These are phyloP conservation scores for Galerina sulciceps DNA, from an alignment of 768 basidiomycete species.

Conservation along the genomic window DNA sequence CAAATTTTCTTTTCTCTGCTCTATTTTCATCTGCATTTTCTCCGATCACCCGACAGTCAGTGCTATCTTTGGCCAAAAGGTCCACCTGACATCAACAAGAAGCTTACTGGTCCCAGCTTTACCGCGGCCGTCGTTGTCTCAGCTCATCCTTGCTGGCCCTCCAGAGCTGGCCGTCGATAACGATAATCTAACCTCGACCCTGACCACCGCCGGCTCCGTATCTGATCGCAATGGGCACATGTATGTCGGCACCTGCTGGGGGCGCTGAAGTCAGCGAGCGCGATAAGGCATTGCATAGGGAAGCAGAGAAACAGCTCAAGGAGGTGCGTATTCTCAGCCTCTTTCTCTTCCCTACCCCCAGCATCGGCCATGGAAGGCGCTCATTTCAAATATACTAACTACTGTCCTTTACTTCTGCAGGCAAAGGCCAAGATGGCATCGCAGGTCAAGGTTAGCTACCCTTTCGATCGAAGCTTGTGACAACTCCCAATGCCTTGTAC, in stretches of 20 bases:
- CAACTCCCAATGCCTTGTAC: not conserved
- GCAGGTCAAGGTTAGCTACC: conserved; percentile 72
- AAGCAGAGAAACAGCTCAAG: conserved; percentile 78
- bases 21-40: no score
- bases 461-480: conserved; percentile 2
- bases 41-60: no score
- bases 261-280: conserved; percentile 65
- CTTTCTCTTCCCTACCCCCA: conserved; percentile 5
- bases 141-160: no score
- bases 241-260: conserved; percentile 65
- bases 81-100: no score
- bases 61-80: no score
- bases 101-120: no score
- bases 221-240: conserved; percentile 68
- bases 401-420: conserved; percentile 42
- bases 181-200: no score
- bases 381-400: not conserved
- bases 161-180: no score
- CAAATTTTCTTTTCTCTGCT: no score
- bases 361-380: not conserved
- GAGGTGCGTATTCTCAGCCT: conserved; percentile 53
- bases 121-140: no score
- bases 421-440: conserved; percentile 71
- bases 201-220: no score
- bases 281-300: conserved; percentile 65